These are phyloP conservation scores for Salix viminalis DNA, from an alignment of 345 rosid genomes.

Conservation along the genomic window DNA sequence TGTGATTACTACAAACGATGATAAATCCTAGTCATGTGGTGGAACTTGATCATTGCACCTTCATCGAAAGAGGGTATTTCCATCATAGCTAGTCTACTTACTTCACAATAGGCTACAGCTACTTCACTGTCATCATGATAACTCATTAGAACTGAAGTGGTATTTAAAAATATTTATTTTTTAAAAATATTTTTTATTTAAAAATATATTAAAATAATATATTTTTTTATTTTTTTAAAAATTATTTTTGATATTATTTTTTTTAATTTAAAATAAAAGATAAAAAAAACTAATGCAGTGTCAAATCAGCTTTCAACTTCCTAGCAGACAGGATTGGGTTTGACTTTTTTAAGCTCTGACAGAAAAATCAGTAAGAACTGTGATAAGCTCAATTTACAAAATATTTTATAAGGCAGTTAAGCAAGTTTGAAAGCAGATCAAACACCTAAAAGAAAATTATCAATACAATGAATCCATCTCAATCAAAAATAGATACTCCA, in stretches of 20 bases:
- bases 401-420: neutral
- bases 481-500: constrained; percentile 2
- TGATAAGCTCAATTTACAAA: constrained; percentile 11
- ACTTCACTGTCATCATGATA: no score
- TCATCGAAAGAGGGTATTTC: neutral
- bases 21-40: neutral
- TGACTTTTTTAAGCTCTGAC: neutral
- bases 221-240: no score
- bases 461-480: constrained; percentile 10
- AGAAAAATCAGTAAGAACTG: neutral
- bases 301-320: neutral
- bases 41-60: neutral
- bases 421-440: neutral
- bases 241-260: no score
- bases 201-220: neutral
- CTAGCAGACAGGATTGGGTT: neutral
- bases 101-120: no score
- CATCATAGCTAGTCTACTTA: neutral
- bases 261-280: no score
- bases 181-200: no score
- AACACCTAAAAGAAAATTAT: constrained; percentile 2
- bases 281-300: no score
- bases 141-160: no score
- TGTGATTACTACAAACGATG: neutral
- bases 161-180: no score